These are phyloP conservation scores for Galeopsis tetrahit DNA, from an alignment of 257 asterid species.

Conservation along the genomic window DNA sequence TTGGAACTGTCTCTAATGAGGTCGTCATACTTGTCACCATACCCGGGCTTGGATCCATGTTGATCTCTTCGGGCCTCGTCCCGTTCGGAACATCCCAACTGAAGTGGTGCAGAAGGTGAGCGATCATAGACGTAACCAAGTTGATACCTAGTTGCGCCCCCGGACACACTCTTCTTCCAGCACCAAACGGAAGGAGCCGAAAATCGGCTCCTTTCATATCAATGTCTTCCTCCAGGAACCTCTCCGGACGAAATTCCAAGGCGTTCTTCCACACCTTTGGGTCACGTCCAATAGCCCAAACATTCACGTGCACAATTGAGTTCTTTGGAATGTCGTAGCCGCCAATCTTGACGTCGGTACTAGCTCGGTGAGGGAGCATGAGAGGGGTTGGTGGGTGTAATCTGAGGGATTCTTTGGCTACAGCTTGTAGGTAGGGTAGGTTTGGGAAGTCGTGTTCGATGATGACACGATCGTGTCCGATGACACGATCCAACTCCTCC, in stretches of 20 bases:
- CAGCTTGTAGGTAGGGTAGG: slow-evolving; percentile 1
- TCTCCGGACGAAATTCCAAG: slow-evolving; percentile 61
- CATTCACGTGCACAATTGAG: slow-evolving; percentile 48
- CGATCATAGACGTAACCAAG: neutral
- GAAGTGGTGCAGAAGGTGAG: neutral
- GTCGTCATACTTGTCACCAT: neutral
- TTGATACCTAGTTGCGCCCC: slow-evolving; percentile 7
- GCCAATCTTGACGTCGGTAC: neutral
- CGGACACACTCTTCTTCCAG: slow-evolving; percentile 6
- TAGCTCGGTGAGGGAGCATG: slow-evolving; percentile 6
- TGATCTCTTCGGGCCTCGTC: neutral
- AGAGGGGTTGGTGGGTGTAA: slow-evolving; percentile 7
- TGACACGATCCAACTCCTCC: neutral
- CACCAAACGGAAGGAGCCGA: neutral
- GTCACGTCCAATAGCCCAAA: slow-evolving; percentile 80
- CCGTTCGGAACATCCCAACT: neutral
- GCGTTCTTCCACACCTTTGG: slow-evolving; percentile 64
- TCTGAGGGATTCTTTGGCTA: neutral
- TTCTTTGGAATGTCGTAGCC: neutral
- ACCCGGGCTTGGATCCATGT: neutral
- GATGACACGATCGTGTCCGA: neutral
- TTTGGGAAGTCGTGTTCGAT: neutral
- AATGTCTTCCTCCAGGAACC: slow-evolving; percentile 35
- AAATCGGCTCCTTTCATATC: neutral
- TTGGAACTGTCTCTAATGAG: neutral